A percentile compares a stretch with the other conserved stretches of the same genome.
Conservation (phyloP, 352 stramenopile species). For the Globisporangium lucens region DNA sequence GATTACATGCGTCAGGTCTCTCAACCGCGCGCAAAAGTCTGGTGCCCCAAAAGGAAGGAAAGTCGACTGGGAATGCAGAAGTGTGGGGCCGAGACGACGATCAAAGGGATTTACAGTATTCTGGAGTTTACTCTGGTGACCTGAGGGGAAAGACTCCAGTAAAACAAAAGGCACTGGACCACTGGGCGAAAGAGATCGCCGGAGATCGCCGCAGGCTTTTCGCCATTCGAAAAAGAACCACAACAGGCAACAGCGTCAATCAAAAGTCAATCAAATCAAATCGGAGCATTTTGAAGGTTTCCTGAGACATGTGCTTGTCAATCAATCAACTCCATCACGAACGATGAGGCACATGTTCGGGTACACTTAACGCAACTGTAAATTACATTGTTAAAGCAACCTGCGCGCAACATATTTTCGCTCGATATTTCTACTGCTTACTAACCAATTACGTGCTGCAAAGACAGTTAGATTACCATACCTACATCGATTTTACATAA, state of each 20-base stretch:
- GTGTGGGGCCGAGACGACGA: neutral
- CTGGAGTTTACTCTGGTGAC: too few relatives aligned
- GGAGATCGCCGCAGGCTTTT: neutral
- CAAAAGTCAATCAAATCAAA: too few relatives aligned
- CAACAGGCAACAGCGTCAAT: neutral
- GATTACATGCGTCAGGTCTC: conserved; percentile 4
- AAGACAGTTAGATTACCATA: too few relatives aligned
- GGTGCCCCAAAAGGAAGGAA: neutral
- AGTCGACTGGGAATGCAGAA: neutral
- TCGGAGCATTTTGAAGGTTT: neutral
- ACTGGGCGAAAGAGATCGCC: neutral
- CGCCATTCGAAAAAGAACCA: conserved; percentile 3
- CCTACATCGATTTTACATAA: neutral
- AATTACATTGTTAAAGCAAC: neutral
- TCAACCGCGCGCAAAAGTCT: neutral
- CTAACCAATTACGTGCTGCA: too few relatives aligned
- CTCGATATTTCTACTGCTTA: too few relatives aligned
- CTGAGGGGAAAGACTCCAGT: neutral
- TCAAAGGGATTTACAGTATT: neutral
- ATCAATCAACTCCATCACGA: neutral
- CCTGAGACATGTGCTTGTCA: neutral
- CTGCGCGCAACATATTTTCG: neutral
- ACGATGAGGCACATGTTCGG: neutral
- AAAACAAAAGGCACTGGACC: neutral
- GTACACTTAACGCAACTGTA: neutral